phyloP scores from a whole-genome alignment of 2,329 filamentous ascomycete genomes.

The Neopestalotiopsis sp. region DNA sequence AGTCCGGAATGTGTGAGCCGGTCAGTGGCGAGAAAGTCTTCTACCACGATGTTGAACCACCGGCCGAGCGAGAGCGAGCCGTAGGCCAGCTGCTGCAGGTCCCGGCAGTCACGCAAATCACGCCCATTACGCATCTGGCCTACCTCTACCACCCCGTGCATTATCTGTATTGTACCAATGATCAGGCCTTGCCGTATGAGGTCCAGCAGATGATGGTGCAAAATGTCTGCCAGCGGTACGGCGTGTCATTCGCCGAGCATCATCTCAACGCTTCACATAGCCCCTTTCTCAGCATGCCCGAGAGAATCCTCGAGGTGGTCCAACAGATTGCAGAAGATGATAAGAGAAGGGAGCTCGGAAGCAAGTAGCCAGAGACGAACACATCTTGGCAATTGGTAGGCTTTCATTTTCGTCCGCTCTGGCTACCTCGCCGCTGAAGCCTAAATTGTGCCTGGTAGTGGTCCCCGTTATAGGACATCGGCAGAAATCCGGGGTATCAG shows the following conservation, averaged over 20 bases:
- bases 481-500: neutral
- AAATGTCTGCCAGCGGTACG: neutral
- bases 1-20: neutral
- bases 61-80: neutral
- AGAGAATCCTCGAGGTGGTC: neutral
- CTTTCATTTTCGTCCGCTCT: neutral
- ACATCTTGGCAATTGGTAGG: neutral
- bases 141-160: constrained; percentile 1
- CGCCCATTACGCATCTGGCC: constrained; percentile 3
- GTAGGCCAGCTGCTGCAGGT: neutral
- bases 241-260: neutral
- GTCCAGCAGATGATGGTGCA: constrained; percentile 4
- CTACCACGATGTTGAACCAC: neutral
- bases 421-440: neutral
- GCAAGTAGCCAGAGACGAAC: neutral
- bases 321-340: neutral
- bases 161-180: neutral
- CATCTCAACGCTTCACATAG: neutral
- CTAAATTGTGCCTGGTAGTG: neutral
- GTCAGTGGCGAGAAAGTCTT: neutral
- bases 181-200: neutral
- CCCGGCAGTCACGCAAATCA: neutral
- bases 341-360: neutral
- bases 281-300: constrained; percentile 6
- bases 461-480: neutral